Conservation (phyloP, 1,139 yeast species). For the Candida sanyaensis region DNA sequence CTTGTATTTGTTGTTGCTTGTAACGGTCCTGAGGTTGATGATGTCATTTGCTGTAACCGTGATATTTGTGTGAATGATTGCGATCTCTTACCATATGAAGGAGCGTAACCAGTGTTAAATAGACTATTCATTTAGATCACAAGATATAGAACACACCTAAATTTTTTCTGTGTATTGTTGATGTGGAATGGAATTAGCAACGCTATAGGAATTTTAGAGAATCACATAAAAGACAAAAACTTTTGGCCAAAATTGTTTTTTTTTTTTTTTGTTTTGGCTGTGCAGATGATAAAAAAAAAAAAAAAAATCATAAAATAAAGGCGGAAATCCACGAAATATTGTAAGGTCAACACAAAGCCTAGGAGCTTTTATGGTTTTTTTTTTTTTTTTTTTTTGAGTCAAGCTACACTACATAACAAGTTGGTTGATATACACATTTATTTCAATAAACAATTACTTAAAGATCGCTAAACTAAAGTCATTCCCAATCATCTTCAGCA, state of each 20-base stretch:
- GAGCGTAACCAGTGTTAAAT: constrained; percentile 2
- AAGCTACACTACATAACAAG: background rate
- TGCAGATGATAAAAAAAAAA: too few relatives aligned
- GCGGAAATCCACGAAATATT: background rate
- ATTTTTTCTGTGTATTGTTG: background rate
- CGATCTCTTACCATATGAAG: constrained; percentile 2
- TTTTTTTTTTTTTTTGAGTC: background rate
- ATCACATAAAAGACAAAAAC: background rate
- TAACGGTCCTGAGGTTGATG: constrained; percentile 7
- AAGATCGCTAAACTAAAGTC: background rate
- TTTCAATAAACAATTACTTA: background rate
- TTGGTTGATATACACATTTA: too few relatives aligned
- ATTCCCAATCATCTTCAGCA: constrained; percentile 61
- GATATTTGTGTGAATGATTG: background rate
- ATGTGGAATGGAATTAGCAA: background rate
- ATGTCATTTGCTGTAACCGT: constrained; percentile 6
- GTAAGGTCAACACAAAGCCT: background rate
- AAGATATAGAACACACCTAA: background rate
- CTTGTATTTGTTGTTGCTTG: background rate
- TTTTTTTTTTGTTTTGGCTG: background rate
- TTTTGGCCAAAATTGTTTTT: background rate
- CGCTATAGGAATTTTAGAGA: background rate
- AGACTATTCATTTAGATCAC: background rate
- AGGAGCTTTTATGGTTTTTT: too few relatives aligned
- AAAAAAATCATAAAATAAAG: too few relatives aligned